Conservation (phyloP, 225 moss, liverwort and hornwort genomes). For the Asterella californica region DNA sequence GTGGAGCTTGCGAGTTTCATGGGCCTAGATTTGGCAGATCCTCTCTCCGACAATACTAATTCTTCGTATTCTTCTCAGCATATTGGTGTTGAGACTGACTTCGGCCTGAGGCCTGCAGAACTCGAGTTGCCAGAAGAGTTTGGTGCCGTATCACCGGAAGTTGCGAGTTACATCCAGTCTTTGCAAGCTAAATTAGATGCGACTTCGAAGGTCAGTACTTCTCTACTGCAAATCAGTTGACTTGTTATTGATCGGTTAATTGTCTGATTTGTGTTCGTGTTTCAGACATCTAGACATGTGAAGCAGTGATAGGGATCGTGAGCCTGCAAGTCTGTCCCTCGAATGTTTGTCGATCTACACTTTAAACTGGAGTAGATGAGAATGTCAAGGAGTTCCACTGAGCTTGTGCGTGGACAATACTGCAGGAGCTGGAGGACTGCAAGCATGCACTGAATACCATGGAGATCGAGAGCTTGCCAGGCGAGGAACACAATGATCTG, state of each 20-base stretch:
- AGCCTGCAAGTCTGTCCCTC: not conserved
- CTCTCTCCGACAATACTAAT: not conserved
- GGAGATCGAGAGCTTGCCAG: conserved; percentile 32
- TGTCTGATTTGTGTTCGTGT: not conserved
- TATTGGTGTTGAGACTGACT: not conserved
- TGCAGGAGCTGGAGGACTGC: conserved; percentile 35
- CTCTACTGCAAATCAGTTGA: too few relatives aligned
- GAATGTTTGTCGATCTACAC: too few relatives aligned
- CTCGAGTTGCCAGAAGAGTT: conserved; percentile 15
- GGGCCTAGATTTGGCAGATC: conserved; percentile 5
- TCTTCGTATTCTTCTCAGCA: not conserved
- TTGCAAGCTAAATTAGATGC: conserved; percentile 29
- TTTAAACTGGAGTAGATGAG: too few relatives aligned
- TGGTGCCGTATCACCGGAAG: conserved; percentile 26
- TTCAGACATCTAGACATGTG: not conserved
- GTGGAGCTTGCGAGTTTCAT: conserved; percentile 11
- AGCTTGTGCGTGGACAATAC: not conserved
- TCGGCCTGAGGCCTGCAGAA: not conserved
- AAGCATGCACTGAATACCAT: conserved; percentile 27
- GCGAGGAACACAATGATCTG: conserved; percentile 32
- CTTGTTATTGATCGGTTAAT: too few relatives aligned
- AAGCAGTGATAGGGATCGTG: not conserved
- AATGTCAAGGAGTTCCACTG: not conserved
- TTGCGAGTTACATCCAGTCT: conserved; percentile 32
- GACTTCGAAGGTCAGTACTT: conserved; percentile 26